Conservation (phyloP, 2,329 filamentous ascomycete genomes). For the Dothistroma pini region DNA sequence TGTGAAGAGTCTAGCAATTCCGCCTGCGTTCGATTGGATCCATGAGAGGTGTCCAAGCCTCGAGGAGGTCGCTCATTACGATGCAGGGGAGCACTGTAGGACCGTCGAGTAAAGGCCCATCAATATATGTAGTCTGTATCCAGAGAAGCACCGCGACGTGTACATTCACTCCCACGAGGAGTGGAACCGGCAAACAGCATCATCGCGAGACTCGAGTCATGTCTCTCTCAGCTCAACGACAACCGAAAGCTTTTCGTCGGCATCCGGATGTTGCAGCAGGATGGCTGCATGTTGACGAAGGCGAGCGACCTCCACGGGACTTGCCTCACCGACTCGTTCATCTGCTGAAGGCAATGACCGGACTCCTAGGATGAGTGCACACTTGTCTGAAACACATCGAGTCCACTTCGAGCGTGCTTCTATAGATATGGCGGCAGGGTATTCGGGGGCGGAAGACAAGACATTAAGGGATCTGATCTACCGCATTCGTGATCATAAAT, state of each 20-base stretch:
- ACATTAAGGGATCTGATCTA: too few relatives aligned
- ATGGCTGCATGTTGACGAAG: neutral
- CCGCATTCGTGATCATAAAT: too few relatives aligned
- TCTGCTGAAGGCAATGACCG: neutral
- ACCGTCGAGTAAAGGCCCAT: neutral
- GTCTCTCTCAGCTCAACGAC: neutral
- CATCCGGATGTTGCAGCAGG: neutral
- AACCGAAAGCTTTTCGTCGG: neutral
- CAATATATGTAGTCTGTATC: neutral
- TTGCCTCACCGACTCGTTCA: neutral
- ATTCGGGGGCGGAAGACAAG: too few relatives aligned
- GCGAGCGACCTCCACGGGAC: neutral
- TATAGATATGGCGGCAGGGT: too few relatives aligned
- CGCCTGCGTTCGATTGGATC: neutral
- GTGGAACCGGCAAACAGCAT: neutral
- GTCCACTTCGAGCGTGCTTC: too few relatives aligned
- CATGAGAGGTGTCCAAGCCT: neutral
- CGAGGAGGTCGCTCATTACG: neutral
- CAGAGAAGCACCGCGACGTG: neutral
- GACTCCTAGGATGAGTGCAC: neutral
- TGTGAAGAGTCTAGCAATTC: neutral
- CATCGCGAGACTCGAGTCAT: neutral
- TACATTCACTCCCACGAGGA: neutral
- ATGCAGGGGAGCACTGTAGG: neutral
- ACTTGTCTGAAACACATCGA: too few relatives aligned